Percentiles rank a stretch among this genome's conserved stretches.
Evolutionary conservation across 2,329 filamentous ascomycete species (phyloP).

Genomic region (Scedosporium boydii): DNA sequence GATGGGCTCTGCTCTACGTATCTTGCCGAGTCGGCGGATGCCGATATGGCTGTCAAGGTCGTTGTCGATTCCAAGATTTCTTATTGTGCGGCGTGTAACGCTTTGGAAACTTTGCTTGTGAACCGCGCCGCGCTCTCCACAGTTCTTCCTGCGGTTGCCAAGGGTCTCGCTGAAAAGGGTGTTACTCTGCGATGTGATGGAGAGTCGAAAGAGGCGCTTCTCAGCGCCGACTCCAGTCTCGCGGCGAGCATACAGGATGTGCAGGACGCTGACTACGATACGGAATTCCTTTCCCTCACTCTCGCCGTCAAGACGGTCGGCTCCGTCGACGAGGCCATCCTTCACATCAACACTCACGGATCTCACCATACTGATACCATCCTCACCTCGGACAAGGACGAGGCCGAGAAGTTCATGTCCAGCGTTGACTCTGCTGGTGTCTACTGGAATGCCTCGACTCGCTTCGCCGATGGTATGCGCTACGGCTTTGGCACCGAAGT

Average conservation of each 20-base stretch:
- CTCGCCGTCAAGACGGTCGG: conserved; percentile 76
- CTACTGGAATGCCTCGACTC: conserved; percentile 93
- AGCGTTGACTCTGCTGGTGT: conserved; percentile 82
- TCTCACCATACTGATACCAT: conserved; percentile 94
- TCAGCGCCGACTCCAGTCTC: conserved; percentile 29
- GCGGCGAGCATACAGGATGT: conserved; percentile 52
- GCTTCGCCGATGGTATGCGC: conserved; percentile 92
- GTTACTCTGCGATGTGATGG: conserved; percentile 77
- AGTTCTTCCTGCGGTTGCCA: conserved; percentile 62
- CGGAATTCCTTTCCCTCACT: conserved; percentile 79
- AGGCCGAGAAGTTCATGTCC: conserved; percentile 75
- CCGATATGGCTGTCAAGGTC: conserved; percentile 61
- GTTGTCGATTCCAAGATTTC: conserved; percentile 87
- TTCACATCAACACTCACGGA: conserved; percentile 85
- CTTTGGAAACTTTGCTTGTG: conserved; percentile 83
- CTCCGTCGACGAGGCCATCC: conserved; percentile 60
- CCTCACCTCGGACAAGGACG: conserved; percentile 56
- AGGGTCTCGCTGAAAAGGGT: conserved; percentile 63
- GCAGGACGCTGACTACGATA: conserved; percentile 64
- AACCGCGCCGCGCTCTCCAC: conserved; percentile 60
- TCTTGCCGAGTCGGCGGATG: conserved; percentile 69
- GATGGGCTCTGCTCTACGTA: conserved; percentile 88
- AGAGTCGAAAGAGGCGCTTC: conserved; percentile 54
- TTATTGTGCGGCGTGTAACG: conserved; percentile 94
- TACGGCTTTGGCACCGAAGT: conserved; percentile 98